A percentile compares a stretch with the other conserved stretches of the same genome.
Evolutionary conservation across 2,329 filamentous ascomycete species (phyloP).

Genomic region (Epichloe gansuensis): DNA sequence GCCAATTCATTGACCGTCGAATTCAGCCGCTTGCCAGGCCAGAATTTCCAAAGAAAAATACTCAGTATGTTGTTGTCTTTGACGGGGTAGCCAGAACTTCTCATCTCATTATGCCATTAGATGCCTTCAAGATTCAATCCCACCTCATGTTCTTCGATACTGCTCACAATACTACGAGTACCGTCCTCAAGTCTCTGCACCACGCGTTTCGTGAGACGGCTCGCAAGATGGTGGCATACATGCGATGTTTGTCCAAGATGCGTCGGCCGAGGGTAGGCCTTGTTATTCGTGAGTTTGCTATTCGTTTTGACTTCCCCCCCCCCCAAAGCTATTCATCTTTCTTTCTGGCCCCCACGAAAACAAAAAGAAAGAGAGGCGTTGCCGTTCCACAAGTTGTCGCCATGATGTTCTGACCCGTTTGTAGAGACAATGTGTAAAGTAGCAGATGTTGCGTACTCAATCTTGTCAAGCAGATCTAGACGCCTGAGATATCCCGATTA

Average conservation of each 20-base stretch:
- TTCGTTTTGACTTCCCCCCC: neutral
- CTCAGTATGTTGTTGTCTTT: slow-evolving; percentile 37
- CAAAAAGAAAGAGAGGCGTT: no score
- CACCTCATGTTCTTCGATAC: slow-evolving; percentile 77
- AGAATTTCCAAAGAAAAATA: slow-evolving; percentile 67
- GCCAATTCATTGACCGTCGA: slow-evolving; percentile 71
- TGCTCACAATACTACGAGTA: slow-evolving; percentile 55
- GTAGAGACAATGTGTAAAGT: slow-evolving; percentile 53
- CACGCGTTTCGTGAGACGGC: slow-evolving; percentile 66
- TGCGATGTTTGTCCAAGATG: slow-evolving; percentile 40
- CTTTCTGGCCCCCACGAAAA: neutral
- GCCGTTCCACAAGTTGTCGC: no score
- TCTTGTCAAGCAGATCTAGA: slow-evolving; percentile 45
- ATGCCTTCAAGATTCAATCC: slow-evolving; percentile 70
- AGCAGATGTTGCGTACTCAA: slow-evolving; percentile 47
- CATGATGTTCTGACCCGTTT: neutral
- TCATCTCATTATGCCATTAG: slow-evolving; percentile 16
- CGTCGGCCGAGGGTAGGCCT: slow-evolving; percentile 46
- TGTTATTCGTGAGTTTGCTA: slow-evolving; percentile 45
- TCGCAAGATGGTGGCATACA: slow-evolving; percentile 56
- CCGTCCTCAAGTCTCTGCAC: slow-evolving; percentile 62
- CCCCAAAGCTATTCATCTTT: no score
- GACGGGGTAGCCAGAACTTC: no score
- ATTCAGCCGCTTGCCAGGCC: slow-evolving; percentile 56
- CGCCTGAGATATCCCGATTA: slow-evolving; percentile 36